Percentiles rank a stretch among this genome's conserved stretches.
phyloP scores from a whole-genome alignment of 345 rosid genomes.

The Noccaea caerulescens region DNA sequence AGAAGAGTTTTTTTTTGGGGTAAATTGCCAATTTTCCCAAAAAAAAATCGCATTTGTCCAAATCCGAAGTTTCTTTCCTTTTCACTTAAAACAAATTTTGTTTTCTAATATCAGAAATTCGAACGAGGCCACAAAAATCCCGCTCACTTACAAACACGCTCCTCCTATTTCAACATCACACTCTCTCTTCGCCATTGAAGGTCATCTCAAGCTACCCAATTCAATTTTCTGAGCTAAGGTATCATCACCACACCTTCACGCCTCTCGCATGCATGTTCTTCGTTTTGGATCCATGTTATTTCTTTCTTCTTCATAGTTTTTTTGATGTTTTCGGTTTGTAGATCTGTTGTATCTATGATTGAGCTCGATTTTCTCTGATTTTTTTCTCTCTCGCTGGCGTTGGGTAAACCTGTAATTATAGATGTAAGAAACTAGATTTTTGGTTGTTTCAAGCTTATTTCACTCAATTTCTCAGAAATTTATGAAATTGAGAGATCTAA shows the following conservation, averaged over 20 bases:
- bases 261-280: not conserved
- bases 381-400: no score
- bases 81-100: not conserved
- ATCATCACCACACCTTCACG: conserved; percentile 1
- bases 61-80: conserved; percentile 3
- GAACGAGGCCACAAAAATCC: conserved; percentile 34
- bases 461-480: not conserved
- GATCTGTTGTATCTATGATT: conserved; percentile 23
- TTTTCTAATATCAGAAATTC: not conserved
- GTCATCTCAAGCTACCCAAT: conserved; percentile 3
- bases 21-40: no score
- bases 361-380: not conserved
- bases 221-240: conserved; percentile 14
- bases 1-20: no score
- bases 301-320: not conserved
- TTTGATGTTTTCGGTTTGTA: not conserved
- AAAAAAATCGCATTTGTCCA: not conserved
- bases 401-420: no score
- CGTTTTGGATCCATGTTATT: not conserved
- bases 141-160: conserved; percentile 27
- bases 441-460: not conserved
- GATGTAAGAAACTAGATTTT: not conserved
- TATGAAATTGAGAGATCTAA: not conserved
- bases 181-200: conserved; percentile 8
- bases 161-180: conserved; percentile 25